These are phyloP conservation scores for Skeletonema menzelii DNA, from an alignment of 108 stramenopile genomes.

Conservation along the genomic window DNA sequence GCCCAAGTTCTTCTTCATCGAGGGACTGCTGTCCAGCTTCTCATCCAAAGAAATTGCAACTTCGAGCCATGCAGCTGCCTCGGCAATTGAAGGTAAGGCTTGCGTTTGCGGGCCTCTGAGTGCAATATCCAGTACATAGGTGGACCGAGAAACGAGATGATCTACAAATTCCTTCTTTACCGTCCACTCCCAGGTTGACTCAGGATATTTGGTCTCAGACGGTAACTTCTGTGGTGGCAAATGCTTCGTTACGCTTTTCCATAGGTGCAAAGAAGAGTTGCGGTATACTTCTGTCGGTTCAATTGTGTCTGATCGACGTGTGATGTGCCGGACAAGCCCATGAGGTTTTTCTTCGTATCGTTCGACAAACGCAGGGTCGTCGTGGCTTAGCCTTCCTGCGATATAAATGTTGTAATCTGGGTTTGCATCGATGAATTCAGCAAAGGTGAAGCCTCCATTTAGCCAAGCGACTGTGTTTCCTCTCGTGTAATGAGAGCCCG, in stretches of 20 bases:
- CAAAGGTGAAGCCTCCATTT: slow-evolving; percentile 57
- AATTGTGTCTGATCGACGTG: slow-evolving; percentile 1
- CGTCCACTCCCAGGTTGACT: slow-evolving; percentile 65
- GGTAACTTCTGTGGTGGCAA: slow-evolving; percentile 23
- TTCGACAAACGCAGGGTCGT: slow-evolving; percentile 39
- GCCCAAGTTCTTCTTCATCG: slow-evolving; percentile 61
- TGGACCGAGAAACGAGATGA: slow-evolving; percentile 50
- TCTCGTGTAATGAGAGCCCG: slow-evolving; percentile 51
- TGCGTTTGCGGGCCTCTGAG: slow-evolving; percentile 12
- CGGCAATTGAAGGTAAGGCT: slow-evolving; percentile 30
- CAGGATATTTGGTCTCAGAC: slow-evolving; percentile 22
- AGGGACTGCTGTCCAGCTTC: slow-evolving; percentile 1
- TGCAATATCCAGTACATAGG: slow-evolving; percentile 49
- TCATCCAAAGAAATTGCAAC: slow-evolving; percentile 39
- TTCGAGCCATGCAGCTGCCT: slow-evolving; percentile 50
- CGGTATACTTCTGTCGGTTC: slow-evolving; percentile 25
- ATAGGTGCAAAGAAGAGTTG: slow-evolving; percentile 8
- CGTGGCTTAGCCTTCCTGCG: slow-evolving; percentile 58
- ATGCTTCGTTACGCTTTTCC: slow-evolving; percentile 23
- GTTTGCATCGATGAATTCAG: slow-evolving; percentile 64
- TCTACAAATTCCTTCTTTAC: slow-evolving; percentile 52
- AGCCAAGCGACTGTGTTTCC: slow-evolving; percentile 20
- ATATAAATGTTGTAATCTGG: slow-evolving; percentile 46
- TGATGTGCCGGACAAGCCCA: slow-evolving; percentile 52
- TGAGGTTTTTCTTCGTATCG: slow-evolving; percentile 61